A percentile compares a stretch with the other conserved stretches of the same genome.
Conservation (phyloP, 2,329 filamentous ascomycete species). For the Pseudocercospora macadamiae region DNA sequence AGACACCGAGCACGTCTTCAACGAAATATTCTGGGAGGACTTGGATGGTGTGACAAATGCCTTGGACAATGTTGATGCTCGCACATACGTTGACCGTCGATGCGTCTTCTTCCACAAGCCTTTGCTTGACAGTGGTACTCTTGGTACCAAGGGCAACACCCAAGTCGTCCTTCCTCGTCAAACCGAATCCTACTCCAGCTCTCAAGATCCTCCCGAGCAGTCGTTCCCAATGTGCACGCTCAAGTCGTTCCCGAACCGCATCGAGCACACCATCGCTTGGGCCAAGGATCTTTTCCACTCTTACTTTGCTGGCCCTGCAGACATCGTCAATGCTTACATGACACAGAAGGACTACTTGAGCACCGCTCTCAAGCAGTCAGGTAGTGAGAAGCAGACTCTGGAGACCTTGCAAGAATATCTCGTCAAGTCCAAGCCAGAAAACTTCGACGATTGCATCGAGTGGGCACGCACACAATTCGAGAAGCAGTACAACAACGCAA, state of each 20-base stretch:
- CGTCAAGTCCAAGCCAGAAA: conserved; percentile 86
- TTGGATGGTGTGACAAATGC: conserved; percentile 96
- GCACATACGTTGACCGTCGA: conserved; percentile 92
- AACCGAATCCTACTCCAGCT: conserved; percentile 96
- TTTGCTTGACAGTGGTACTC: conserved; percentile 90
- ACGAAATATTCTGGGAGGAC: conserved; percentile 85
- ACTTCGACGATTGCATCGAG: conserved; percentile 93
- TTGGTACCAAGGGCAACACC: conserved; percentile 99
- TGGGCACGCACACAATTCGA: conserved; percentile 96
- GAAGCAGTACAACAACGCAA: conserved; percentile 94
- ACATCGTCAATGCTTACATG: conserved; percentile 88
- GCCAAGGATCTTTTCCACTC: conserved; percentile 93
- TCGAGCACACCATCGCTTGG: conserved; percentile 99
- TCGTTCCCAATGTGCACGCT: conserved; percentile 99
- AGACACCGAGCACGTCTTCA: conserved; percentile 92
- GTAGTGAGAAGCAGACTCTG: conserved; percentile 90
- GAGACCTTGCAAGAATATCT: conserved; percentile 89
- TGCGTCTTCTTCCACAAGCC: conserved; percentile 99
- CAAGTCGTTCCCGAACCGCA: conserved; percentile 95
- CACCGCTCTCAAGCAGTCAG: conserved; percentile 84
- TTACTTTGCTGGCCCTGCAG: conserved; percentile 88
- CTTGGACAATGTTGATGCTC: conserved; percentile 93
- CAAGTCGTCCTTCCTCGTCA: conserved; percentile 89
- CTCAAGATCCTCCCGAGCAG: conserved; percentile 96
- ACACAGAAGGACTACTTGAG: conserved; percentile 89